phyloP scores from a whole-genome alignment of 257 asterid genomes.

The Leptodermis oblonga region DNA sequence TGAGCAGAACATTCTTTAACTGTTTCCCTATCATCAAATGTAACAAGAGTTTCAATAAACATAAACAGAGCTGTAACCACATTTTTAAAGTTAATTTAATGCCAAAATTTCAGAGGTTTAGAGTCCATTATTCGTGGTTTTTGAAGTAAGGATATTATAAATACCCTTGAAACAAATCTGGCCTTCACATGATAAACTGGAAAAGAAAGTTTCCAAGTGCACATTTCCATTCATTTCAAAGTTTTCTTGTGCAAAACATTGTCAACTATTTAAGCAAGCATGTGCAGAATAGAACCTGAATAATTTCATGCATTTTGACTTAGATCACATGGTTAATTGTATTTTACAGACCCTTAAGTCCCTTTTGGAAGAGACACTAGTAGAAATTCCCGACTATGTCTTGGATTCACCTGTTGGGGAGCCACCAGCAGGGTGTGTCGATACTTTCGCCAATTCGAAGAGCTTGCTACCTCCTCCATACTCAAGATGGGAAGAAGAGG shows the following conservation, averaged over 20 bases:
- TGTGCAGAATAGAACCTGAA: too few species aligned
- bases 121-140: neutral
- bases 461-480: constrained; percentile 59
- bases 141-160: neutral
- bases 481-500: constrained; percentile 50
- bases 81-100: neutral
- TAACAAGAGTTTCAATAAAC: too few species aligned
- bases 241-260: neutral
- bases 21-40: neutral
- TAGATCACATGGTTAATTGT: neutral
- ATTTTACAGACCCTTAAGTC: neutral
- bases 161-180: neutral
- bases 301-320: neutral
- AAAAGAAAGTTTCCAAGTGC: neutral
- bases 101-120: neutral
- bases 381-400: constrained; percentile 44
- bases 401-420: constrained; percentile 61
- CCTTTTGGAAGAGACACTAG: constrained; percentile 8
- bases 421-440: constrained; percentile 33
- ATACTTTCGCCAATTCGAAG: constrained; percentile 56
- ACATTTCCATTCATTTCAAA: neutral
- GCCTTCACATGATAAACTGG: neutral
- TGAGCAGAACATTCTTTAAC: neutral
- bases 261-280: neutral
- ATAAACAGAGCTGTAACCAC: neutral